Conservation (phyloP, 768 basidiomycete species). For the Panaeolus cyanescens region DNA sequence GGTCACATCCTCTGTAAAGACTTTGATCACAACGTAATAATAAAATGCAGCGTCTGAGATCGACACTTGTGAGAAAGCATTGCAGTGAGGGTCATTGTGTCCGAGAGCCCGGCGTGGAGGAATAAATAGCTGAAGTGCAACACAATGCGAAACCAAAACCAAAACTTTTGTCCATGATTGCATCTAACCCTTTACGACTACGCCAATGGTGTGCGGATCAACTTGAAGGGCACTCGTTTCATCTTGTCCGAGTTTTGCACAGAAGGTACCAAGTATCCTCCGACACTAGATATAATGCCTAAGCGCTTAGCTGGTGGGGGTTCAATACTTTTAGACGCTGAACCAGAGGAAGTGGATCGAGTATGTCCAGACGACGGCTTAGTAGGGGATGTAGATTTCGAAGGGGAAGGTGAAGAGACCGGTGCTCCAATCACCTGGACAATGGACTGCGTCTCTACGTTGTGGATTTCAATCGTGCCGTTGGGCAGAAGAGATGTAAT, state of each 20-base stretch:
- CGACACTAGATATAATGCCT: conserved; percentile 39
- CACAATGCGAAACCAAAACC: background rate
- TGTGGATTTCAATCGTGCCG: conserved; percentile 80
- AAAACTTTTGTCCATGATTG: background rate
- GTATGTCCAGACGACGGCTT: conserved; percentile 6
- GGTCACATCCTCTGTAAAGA: background rate
- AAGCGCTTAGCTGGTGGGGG: conserved; percentile 26
- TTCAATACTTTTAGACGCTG: conserved; percentile 13
- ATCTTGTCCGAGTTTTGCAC: conserved; percentile 49
- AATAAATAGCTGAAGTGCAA: background rate
- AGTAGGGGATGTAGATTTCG: conserved; percentile 18
- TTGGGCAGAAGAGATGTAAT: conserved; percentile 79
- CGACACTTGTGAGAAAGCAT: background rate
- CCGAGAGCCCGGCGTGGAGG: background rate
- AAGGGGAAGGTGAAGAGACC: conserved; percentile 19
- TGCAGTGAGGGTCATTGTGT: background rate
- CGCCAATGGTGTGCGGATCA: conserved; percentile 18
- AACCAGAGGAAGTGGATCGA: conserved; percentile 21
- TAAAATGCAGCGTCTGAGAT: background rate
- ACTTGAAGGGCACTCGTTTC: conserved; percentile 39
- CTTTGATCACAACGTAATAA: background rate
- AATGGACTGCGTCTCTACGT: conserved; percentile 69
- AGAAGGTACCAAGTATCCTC: conserved; percentile 52
- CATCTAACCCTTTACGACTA: background rate
- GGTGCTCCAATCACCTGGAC: conserved; percentile 68